phyloP scores from a whole-genome alignment of 163 green algal species.

The Scenedesmus sp. region DNA sequence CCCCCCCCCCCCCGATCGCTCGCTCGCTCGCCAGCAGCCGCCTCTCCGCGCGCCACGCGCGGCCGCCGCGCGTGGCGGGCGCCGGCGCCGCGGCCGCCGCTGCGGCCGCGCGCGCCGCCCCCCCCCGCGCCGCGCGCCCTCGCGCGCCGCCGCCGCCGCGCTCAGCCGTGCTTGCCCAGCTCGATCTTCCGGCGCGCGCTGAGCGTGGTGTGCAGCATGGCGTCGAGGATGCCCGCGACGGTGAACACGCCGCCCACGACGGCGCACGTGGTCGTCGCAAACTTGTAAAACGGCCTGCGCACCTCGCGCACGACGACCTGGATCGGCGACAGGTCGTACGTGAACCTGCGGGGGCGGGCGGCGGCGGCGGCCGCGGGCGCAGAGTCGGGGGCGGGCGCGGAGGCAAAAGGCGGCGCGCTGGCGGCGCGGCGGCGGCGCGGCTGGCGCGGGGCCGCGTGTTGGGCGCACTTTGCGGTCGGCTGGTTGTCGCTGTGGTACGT shows the following conservation, averaged over 20 bases:
- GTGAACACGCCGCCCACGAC: constrained; percentile 82
- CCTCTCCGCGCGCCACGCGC: too few relatives aligned
- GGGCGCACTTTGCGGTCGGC: constrained; percentile 86
- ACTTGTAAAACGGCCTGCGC: constrained; percentile 82
- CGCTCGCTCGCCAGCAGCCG: too few relatives aligned
- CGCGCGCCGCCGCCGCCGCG: too few relatives aligned
- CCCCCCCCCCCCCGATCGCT: too few relatives aligned
- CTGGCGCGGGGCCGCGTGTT: constrained; percentile 88
- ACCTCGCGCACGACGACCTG: constrained; percentile 79
- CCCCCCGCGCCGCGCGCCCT: too few relatives aligned
- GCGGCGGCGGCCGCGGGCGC: too few relatives aligned
- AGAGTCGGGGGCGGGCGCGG: too few relatives aligned
- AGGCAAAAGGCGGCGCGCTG: neutral
- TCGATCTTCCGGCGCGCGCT: constrained; percentile 77
- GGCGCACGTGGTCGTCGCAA: constrained; percentile 94
- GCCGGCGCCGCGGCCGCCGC: too few relatives aligned
- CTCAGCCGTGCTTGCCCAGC: constrained; percentile 77
- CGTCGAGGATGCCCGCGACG: constrained; percentile 94
- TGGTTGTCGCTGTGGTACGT: constrained; percentile 79
- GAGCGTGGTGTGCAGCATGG: constrained; percentile 74
- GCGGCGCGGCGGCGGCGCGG: constrained; percentile 37
- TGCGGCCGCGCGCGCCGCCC: too few relatives aligned
- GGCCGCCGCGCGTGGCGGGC: neutral
- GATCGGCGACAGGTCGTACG: too few relatives aligned
- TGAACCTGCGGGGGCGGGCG: too few relatives aligned